A percentile compares a stretch with the other conserved stretches of the same genome.
Evolutionary conservation across 2,329 filamentous ascomycete genomes (phyloP).

Genomic region (Diaporthe citriasiana): DNA sequence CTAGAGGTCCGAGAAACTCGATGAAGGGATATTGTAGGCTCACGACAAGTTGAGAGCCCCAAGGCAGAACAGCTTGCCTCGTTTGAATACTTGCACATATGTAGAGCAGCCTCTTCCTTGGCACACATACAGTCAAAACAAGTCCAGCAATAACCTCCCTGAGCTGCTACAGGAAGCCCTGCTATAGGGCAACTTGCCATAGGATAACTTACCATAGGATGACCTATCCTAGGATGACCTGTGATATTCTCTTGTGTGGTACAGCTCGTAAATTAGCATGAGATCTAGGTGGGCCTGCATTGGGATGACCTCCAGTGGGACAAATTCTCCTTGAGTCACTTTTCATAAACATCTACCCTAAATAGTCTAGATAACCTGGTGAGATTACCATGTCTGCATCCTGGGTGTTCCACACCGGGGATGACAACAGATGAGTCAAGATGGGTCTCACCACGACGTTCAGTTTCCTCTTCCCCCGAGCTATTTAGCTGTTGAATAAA

Average conservation of each 20-base stretch:
- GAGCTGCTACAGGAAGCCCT: too few relatives aligned
- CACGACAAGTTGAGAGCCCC: too few relatives aligned
- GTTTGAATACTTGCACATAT: too few relatives aligned
- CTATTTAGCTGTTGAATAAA: slow-evolving; percentile 38
- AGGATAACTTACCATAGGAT: background rate
- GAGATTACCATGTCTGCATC: background rate
- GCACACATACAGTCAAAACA: too few relatives aligned
- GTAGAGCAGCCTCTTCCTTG: too few relatives aligned
- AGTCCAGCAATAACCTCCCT: too few relatives aligned
- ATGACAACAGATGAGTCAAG: background rate
- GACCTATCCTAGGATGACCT: background rate
- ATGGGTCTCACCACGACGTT: background rate
- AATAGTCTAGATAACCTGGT: too few relatives aligned
- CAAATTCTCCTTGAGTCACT: too few relatives aligned
- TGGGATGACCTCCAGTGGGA: background rate
- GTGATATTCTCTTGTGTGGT: background rate
- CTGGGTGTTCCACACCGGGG: background rate
- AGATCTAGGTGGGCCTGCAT: background rate
- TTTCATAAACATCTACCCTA: too few relatives aligned
- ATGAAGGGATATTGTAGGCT: background rate
- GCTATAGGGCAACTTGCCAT: background rate
- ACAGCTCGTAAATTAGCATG: background rate
- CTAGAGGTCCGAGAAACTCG: background rate
- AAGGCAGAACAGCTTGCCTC: too few relatives aligned
- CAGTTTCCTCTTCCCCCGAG: slow-evolving; percentile 36